Evolutionary conservation across 1,139 yeast species (phyloP), one percentile per base, ranked within the genome.

Genomic region (Candida albicans): DNA sequence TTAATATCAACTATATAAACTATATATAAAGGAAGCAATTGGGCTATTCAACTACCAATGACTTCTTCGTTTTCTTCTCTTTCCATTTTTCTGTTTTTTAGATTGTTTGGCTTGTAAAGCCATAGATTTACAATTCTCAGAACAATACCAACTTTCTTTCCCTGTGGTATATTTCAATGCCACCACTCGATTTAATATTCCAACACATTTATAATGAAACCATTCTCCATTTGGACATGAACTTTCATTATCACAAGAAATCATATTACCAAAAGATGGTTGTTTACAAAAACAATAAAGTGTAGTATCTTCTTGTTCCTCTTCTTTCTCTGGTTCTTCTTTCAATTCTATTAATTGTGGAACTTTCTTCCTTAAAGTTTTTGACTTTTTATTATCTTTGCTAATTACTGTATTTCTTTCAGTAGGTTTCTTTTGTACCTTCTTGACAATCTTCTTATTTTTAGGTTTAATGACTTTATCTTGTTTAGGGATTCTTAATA

Each of bases 171-270:
- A 70, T 50, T 68, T 67, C 40, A 67, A 50, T 2, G 75, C 76
- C 25, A 69, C 75, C 1, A 68, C 76, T 40, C 70, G 51, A 44
- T 65, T 70, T 31, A 65, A 55, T 32, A 73, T 56, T 2, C 77
- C 77, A 28, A 73, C 78, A 52, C 79, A 73, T 48, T 72, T 73
- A 54, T 72, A 73, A 48, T 73, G 79, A 43, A 73, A 73, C 79
- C 79, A 73, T 41, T 71, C 78, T 2, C 79, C 79, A 48, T 73
- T 72, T 14, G 71, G 70, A 54, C 79, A 73, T 4, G 64, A 53
- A 1, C 52, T 56, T 42, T 62, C 67, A 48, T 72, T 68, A 48
- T 73, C 79, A 52, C 79, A 73, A 0, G 71, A 77, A 36, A 73
- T 73, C 79, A 73, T 73, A 47, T 67, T 68, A 2, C 79, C 79